Evolutionary conservation across 192 early-diverging fungal genomes (phyloP).

Genomic region (Thamnidium elegans): DNA sequence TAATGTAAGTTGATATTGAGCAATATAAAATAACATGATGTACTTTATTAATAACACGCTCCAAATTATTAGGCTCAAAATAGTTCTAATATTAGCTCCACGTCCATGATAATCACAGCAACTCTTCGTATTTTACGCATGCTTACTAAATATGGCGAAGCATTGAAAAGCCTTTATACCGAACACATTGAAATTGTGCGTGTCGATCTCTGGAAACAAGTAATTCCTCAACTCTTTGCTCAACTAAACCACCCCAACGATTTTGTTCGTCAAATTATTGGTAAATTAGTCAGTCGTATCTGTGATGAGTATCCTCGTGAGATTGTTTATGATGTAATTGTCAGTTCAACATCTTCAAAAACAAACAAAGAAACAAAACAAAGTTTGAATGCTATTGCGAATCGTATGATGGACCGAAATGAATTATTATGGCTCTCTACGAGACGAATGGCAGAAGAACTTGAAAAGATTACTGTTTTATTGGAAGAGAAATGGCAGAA

Average conservation of each 20-base stretch:
- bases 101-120: constrained; percentile 47
- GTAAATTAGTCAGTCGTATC: constrained; percentile 59
- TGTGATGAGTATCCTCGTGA: constrained; percentile 57
- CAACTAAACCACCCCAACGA: constrained; percentile 62
- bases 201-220: constrained; percentile 55
- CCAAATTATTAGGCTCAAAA: constrained; percentile 4
- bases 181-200: constrained; percentile 39
- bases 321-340: constrained; percentile 65
- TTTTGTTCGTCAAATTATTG: constrained; percentile 51
- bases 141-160: constrained; percentile 58
- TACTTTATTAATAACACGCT: background rate
- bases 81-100: constrained; percentile 5
- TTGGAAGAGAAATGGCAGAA: constrained; percentile 85
- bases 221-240: constrained; percentile 77
- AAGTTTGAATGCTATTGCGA: constrained; percentile 38
- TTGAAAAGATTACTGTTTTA: constrained; percentile 70
- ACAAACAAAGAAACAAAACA: constrained; percentile 38
- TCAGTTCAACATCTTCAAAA: constrained; percentile 48
- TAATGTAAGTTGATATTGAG: constrained; percentile 3
- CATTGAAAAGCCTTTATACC: constrained; percentile 44
- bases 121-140: constrained; percentile 62
- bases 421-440: constrained; percentile 52
- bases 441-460: constrained; percentile 53
- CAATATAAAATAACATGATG: background rate
- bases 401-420: constrained; percentile 37